phyloP scores from a whole-genome alignment of 768 basidiomycete genomes.

The Trametes punicea region DNA sequence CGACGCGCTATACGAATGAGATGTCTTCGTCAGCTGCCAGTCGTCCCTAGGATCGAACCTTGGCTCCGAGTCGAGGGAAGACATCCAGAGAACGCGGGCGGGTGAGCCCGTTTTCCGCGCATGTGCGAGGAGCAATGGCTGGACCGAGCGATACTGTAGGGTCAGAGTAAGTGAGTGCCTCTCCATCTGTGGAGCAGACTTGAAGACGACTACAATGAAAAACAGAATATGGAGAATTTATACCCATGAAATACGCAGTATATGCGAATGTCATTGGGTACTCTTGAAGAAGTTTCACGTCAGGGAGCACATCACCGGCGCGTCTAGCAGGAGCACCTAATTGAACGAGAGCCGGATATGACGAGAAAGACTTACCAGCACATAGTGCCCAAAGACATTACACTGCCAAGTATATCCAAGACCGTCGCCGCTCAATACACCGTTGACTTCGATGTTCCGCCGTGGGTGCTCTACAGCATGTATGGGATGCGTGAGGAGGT shows the following conservation, averaged over 20 bases:
- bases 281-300: no score
- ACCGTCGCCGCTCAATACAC: slow-evolving; percentile 62
- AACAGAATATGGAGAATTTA: no score
- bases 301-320: no score
- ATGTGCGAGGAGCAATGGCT: slow-evolving; percentile 48
- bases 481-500: slow-evolving; percentile 46
- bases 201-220: no score
- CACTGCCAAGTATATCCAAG: slow-evolving; percentile 83
- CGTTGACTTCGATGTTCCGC: slow-evolving; percentile 55
- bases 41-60: slow-evolving; percentile 57
- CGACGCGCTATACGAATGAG: slow-evolving; percentile 61
- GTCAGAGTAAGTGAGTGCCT: no score
- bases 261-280: no score
- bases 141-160: slow-evolving; percentile 58
- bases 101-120: slow-evolving; percentile 33
- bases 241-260: no score
- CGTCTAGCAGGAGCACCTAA: no score
- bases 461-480: slow-evolving; percentile 49
- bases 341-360: no score
- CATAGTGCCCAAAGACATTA: slow-evolving; percentile 80
- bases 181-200: no score
- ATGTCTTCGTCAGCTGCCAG: slow-evolving; percentile 64
- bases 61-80: slow-evolving; percentile 63
- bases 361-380: slow-evolving; percentile 51
- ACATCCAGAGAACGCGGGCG: slow-evolving; percentile 74